Conservation (phyloP, 768 basidiomycete genomes). For the Tulasnella sp. region DNA sequence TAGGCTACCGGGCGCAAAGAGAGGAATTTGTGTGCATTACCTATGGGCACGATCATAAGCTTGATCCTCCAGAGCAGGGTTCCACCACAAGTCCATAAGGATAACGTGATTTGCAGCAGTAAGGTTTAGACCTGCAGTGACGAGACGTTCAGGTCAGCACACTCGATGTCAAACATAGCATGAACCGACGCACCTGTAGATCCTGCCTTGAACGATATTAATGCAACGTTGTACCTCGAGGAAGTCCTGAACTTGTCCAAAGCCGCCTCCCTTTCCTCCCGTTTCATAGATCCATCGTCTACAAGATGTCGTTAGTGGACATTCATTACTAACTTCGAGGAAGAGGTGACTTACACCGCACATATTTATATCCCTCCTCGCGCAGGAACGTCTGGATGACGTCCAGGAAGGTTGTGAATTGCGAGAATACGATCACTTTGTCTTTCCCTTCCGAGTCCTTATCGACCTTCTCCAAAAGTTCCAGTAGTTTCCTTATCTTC, state of each 20-base stretch:
- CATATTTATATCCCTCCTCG: conserved; percentile 53
- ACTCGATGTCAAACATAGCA: background rate
- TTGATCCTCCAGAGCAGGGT: conserved; percentile 84
- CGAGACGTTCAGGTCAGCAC: conserved; percentile 6
- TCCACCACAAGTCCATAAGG: conserved; percentile 92
- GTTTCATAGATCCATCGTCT: conserved; percentile 86
- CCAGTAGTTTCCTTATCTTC: conserved; percentile 74
- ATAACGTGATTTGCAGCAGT: conserved; percentile 92
- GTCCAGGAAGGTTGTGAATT: conserved; percentile 78
- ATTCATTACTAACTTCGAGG: background rate
- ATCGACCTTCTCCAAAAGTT: conserved; percentile 52
- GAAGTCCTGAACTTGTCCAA: conserved; percentile 58
- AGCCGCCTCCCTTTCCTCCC: conserved; percentile 61
- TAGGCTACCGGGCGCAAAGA: background rate
- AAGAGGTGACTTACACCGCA: conserved; percentile 62
- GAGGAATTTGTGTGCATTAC: background rate
- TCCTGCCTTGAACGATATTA: conserved; percentile 95
- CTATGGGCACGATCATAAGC: conserved; percentile 88
- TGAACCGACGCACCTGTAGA: conserved; percentile 57
- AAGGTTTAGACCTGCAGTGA: conserved; percentile 60
- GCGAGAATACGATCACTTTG: conserved; percentile 95
- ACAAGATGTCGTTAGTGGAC: background rate
- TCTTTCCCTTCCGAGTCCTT: conserved; percentile 32
- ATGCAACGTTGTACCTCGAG: conserved; percentile 51
- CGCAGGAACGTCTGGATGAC: conserved; percentile 75